Evolutionary conservation across 2,329 filamentous ascomycete species (phyloP).

Genomic region (Trichoderma sp.): DNA sequence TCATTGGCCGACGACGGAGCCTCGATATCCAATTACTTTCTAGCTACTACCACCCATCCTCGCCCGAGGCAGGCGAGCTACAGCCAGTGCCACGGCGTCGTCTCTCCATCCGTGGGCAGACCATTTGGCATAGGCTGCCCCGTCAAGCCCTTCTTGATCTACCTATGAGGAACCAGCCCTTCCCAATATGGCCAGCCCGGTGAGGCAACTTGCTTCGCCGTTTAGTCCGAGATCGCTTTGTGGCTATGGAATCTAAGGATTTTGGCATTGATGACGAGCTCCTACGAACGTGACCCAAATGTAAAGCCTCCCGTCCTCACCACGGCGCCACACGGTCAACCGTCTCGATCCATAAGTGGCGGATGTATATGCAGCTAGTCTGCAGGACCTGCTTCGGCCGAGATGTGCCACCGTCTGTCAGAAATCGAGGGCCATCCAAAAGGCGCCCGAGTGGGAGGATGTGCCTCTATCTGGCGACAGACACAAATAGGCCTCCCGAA

Average conservation of each 20-base stretch:
- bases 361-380: constrained; percentile 6
- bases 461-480: background rate
- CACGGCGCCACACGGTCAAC: constrained; percentile 7
- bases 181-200: background rate
- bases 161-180: background rate
- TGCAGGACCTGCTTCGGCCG: background rate
- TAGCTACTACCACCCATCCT: constrained; percentile 2
- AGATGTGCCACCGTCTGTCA: background rate
- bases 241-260: constrained; percentile 18
- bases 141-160: background rate
- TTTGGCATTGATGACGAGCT: constrained; percentile 12
- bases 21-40: background rate
- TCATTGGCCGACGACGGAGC: constrained; percentile 9
- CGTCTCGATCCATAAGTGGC: background rate
- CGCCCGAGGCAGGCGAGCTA: constrained; percentile 5
- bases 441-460: background rate
- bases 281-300: constrained; percentile 10
- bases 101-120: background rate
- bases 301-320: background rate
- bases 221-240: constrained; percentile 9
- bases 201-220: constrained; percentile 9
- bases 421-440: background rate
- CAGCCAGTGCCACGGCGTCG: constrained; percentile 5
- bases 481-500: background rate
- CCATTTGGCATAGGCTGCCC: background rate